phyloP scores from a whole-genome alignment of 192 early-diverging fungal genomes.

The Coemansia sp. region DNA sequence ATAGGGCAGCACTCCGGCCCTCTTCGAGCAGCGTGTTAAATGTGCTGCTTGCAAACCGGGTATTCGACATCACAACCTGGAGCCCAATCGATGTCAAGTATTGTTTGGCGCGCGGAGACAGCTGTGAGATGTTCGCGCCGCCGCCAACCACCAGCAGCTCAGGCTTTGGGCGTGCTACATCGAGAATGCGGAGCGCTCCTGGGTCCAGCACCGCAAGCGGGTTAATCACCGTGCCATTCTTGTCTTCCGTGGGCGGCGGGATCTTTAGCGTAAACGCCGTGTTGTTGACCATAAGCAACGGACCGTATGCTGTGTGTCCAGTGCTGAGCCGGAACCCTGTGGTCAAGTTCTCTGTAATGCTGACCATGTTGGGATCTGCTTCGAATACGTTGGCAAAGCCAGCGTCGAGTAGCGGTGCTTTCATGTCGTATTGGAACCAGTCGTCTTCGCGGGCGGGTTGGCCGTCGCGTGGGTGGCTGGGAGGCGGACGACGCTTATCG shows the following conservation, averaged over 20 bases:
- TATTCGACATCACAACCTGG: constrained; percentile 41
- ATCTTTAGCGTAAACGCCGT: constrained; percentile 46
- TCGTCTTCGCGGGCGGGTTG: background rate
- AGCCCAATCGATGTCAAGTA: constrained; percentile 49
- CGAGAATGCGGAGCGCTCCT: constrained; percentile 25
- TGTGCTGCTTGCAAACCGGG: constrained; percentile 39
- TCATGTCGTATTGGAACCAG: constrained; percentile 47
- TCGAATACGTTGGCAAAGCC: constrained; percentile 51
- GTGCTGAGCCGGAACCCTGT: constrained; percentile 47
- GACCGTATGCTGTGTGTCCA: constrained; percentile 28
- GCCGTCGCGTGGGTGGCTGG: background rate
- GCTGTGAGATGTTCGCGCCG: constrained; percentile 23
- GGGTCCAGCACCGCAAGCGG: constrained; percentile 29
- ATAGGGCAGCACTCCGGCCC: constrained; percentile 40
- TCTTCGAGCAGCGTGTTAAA: constrained; percentile 44
- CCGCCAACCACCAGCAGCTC: constrained; percentile 52
- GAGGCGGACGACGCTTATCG: background rate
- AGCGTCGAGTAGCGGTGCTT: constrained; percentile 46
- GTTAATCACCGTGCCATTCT: constrained; percentile 19
- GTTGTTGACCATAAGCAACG: constrained; percentile 51
- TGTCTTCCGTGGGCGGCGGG: constrained; percentile 27
- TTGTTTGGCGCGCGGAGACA: constrained; percentile 19
- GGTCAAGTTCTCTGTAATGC: constrained; percentile 24
- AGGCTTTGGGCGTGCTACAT: constrained; percentile 42
- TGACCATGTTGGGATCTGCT: constrained; percentile 29